Evolutionary conservation across 768 basidiomycete genomes (phyloP), one percentile per base, ranked within the genome.

Genomic region (Xanthoconium stramineum): DNA sequence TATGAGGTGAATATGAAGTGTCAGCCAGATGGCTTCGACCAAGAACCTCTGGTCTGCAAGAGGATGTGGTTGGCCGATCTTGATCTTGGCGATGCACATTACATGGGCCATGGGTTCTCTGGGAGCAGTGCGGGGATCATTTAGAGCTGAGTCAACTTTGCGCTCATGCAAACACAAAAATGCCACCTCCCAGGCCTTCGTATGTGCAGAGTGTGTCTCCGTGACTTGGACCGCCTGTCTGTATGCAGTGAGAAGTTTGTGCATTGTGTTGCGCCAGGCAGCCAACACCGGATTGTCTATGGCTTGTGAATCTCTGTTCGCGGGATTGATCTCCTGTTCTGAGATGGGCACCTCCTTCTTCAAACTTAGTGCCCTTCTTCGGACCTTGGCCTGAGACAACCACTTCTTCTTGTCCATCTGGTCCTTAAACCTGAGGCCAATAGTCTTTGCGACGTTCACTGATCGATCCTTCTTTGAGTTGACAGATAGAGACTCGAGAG

Each of bases 161-260:
- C 72, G 67, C 39, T 77, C 71, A 52, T 79, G 80, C 5, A 86
- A 69, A 54, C 69, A 78, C 0, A 83, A 75, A 57, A 83, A 75
- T 0, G 85, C 80, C 0, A 82, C 78, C 51, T 88, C 80, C 79
- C 83, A 88, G 1, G 86, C 85, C 32, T 77, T 68, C 8, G 70
- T 70, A 58, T 88, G 85, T 0, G 85, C 78, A 12, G 80, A 80
- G 6, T 83, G 81, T 33, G 72, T 81, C 14, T 64, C 60, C 0
- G 82, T 73, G 10, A 85, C 67, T 30, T 67, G 67, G 11, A 70
- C 61, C 12, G 76, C 75, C 17, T 73, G 62, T 11, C 53, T 64
- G 59, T 87, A 85, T 0, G 74, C 71, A 3, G 29, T 58, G 30
- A 74, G 64, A 29, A 84, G 59, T 6, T 62, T 65, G 8, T 69